A percentile compares a stretch with the other conserved stretches of the same genome.
These are phyloP conservation scores for Globisporangium yorkense DNA, from an alignment of 352 stramenopile species.

Conservation along the genomic window DNA sequence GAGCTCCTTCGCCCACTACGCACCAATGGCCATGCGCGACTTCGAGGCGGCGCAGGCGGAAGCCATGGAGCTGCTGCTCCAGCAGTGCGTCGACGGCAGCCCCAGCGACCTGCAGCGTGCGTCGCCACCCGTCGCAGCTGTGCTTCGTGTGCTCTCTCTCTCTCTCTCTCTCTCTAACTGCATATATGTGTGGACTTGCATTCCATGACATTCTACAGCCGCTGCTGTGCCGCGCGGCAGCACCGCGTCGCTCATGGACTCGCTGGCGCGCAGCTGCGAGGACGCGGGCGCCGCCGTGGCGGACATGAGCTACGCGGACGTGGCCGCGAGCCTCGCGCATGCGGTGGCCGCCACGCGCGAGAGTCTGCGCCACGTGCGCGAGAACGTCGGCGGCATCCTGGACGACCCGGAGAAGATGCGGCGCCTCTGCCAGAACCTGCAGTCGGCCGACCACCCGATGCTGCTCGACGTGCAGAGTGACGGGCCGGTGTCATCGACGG, in stretches of 20 bases:
- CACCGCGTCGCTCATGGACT: conserved; percentile 53
- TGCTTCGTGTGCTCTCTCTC: background rate
- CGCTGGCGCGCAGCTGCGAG: conserved; percentile 58
- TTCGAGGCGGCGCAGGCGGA: conserved; percentile 44
- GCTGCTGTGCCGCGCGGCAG: background rate
- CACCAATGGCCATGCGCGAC: conserved; percentile 17
- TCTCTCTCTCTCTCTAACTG: background rate
- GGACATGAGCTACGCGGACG: conserved; percentile 46
- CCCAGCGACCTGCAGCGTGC: conserved; percentile 8
- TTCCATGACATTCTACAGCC: background rate
- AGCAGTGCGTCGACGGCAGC: conserved; percentile 32
- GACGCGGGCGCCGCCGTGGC: conserved; percentile 49
- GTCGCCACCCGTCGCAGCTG: background rate
- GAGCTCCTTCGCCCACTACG: background rate
- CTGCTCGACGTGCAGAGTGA: conserved; percentile 14
- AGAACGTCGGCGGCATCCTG: conserved; percentile 51
- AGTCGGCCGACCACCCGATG: conserved; percentile 41
- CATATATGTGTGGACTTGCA: no score
- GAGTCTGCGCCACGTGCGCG: conserved; percentile 52
- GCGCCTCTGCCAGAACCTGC: conserved; percentile 47
- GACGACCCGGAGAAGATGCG: conserved; percentile 59
- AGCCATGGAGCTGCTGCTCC: conserved; percentile 50
- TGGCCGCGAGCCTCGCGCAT: conserved; percentile 40
- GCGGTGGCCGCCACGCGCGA: conserved; percentile 54
- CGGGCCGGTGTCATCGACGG: conserved; percentile 1